These are phyloP conservation scores for Macrolepiota albuminosa DNA, from an alignment of 768 basidiomycete genomes.

Conservation along the genomic window DNA sequence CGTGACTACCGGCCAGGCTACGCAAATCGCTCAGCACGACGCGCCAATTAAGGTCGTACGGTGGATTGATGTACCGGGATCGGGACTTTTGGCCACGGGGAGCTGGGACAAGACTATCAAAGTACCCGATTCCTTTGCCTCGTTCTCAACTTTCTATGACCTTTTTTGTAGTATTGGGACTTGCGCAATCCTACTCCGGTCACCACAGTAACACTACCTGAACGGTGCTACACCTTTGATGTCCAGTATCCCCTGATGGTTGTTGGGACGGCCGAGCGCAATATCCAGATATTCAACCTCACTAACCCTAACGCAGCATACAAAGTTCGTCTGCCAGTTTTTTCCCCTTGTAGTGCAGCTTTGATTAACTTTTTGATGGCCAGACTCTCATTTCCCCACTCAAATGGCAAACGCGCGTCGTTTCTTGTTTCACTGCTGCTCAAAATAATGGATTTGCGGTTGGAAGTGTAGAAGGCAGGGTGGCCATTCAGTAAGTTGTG, in stretches of 20 bases:
- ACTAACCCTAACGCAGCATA: slow-evolving; percentile 73
- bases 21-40: slow-evolving; percentile 88
- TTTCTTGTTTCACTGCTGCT: slow-evolving; percentile 76
- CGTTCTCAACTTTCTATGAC: not conserved
- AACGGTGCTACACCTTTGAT: slow-evolving; percentile 87
- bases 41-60: slow-evolving; percentile 80
- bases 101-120: slow-evolving; percentile 99
- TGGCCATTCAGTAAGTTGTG: slow-evolving; percentile 85
- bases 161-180: slow-evolving; percentile 79
- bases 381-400: slow-evolving; percentile 82
- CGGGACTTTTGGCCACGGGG: slow-evolving; percentile 82
- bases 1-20: slow-evolving; percentile 71
- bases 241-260: slow-evolving; percentile 81
- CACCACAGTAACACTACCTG: slow-evolving; percentile 77
- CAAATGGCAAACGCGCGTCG: slow-evolving; percentile 90
- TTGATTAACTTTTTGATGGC: not conserved
- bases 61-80: slow-evolving; percentile 73
- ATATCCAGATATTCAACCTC: slow-evolving; percentile 87
- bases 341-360: not conserved
- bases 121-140: slow-evolving; percentile 37
- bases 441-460: slow-evolving; percentile 70
- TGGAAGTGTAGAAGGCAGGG: slow-evolving; percentile 86
- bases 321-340: slow-evolving; percentile 35
- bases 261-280: slow-evolving; percentile 89
- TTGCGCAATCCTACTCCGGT: slow-evolving; percentile 71